A percentile compares a stretch with the other conserved stretches of the same genome.
phyloP scores from a whole-genome alignment of 2,329 filamentous ascomycete species.

The Neoscytalidium dimidiatum region DNA sequence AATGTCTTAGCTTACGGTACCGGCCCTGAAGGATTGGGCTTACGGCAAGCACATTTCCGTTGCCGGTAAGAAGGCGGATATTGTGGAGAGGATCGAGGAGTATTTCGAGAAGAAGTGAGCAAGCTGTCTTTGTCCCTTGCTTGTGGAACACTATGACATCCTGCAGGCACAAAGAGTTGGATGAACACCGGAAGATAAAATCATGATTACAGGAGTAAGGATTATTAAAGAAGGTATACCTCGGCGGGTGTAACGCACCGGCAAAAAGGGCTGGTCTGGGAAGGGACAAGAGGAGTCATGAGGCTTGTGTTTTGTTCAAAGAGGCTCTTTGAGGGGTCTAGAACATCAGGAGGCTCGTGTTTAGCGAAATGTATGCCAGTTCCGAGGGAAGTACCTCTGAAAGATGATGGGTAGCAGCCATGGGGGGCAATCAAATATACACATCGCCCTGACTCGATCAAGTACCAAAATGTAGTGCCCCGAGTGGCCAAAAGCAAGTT shows the following conservation, averaged over 20 bases:
- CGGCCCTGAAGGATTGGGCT: constrained; percentile 35
- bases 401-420: too few relatives aligned
- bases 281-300: too few relatives aligned
- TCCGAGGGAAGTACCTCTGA: too few relatives aligned
- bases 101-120: constrained; percentile 37
- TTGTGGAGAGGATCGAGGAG: constrained; percentile 36
- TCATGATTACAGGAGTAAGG: background rate
- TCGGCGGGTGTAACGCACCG: background rate
- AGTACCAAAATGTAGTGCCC: too few relatives aligned
- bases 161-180: background rate
- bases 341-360: too few relatives aligned
- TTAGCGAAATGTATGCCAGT: too few relatives aligned
- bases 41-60: constrained; percentile 27
- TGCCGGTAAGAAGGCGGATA: constrained; percentile 39
- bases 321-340: too few relatives aligned
- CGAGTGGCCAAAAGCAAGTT: too few relatives aligned
- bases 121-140: background rate
- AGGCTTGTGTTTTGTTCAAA: too few relatives aligned
- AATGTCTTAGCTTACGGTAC: constrained; percentile 31
- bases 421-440: too few relatives aligned
- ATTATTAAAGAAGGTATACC: background rate
- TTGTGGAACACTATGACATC: background rate
- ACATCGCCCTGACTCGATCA: too few relatives aligned
- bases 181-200: background rate
- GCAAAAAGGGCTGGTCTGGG: background rate